phyloP scores from a whole-genome alignment of 352 stramenopile genomes.

The Globisporangium paroecandrum region DNA sequence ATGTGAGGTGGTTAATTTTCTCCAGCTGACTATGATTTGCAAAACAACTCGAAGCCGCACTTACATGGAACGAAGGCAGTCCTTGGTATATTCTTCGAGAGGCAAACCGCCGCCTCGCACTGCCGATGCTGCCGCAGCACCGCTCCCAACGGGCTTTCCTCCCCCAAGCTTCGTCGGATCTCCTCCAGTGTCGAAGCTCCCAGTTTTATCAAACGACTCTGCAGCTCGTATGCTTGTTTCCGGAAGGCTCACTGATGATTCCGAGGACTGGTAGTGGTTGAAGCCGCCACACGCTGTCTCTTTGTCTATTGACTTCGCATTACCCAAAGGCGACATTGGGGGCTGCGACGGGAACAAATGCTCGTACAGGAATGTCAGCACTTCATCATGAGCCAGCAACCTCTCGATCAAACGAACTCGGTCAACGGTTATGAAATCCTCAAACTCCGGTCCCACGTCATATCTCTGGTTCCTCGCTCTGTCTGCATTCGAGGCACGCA shows the following conservation, averaged over 20 bases:
- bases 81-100: conserved; percentile 50
- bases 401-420: conserved; percentile 72
- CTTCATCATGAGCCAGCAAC: conserved; percentile 75
- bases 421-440: conserved; percentile 68
- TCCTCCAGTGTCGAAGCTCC: not conserved
- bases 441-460: conserved; percentile 41
- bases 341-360: conserved; percentile 62
- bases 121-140: conserved; percentile 35
- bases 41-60: not conserved
- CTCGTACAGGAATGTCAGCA: conserved; percentile 70
- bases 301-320: conserved; percentile 16
- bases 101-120: conserved; percentile 30
- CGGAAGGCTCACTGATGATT: conserved; percentile 22
- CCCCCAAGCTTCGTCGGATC: not conserved
- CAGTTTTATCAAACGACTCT: conserved; percentile 1
- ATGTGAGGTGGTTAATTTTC: not conserved
- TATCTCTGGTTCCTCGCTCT: conserved; percentile 29
- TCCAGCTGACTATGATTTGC: not conserved
- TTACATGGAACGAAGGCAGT: conserved; percentile 52
- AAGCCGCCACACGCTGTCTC: not conserved
- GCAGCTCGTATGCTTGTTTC: conserved; percentile 7
- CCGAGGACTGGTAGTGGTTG: conserved; percentile 6
- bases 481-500: conserved; percentile 20
- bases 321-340: conserved; percentile 7
- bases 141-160: conserved; percentile 29